phyloP scores from a whole-genome alignment of 2,329 filamentous ascomycete species.

The Colletotrichum tofieldiae region DNA sequence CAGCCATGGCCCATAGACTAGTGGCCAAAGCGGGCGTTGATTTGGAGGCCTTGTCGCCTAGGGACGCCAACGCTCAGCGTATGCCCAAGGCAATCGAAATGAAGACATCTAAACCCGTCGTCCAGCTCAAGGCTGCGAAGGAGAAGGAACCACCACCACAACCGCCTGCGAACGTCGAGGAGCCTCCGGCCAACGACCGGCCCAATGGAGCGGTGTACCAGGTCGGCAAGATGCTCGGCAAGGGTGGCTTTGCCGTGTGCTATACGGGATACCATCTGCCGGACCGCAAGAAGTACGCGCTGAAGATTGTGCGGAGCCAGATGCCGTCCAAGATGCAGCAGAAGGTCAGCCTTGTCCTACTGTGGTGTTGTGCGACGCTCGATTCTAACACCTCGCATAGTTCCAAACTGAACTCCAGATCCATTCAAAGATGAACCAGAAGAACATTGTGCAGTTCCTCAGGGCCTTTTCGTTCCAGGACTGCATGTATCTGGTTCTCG shows the following conservation, averaged over 20 bases:
- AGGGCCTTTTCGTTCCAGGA: conserved; percentile 92
- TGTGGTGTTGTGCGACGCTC: background rate
- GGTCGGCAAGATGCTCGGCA: conserved; percentile 81
- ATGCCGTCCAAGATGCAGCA: conserved; percentile 89
- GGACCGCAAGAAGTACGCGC: conserved; percentile 77
- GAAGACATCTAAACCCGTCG: conserved; percentile 61
- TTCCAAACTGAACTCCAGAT: conserved; percentile 93
- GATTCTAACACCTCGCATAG: conserved; percentile 53
- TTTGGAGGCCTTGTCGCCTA: conserved; percentile 75
- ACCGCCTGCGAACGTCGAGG: conserved; percentile 72
- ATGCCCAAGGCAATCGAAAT: conserved; percentile 63
- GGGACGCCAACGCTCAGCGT: conserved; percentile 75
- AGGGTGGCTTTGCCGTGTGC: conserved; percentile 88
- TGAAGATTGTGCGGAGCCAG: conserved; percentile 88
- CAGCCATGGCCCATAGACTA: conserved; percentile 64
- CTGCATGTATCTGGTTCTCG: conserved; percentile 93
- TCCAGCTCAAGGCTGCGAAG: conserved; percentile 69
- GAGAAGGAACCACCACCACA: conserved; percentile 79
- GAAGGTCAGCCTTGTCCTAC: conserved; percentile 71
- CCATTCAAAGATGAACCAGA: conserved; percentile 97
- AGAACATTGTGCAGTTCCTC: conserved; percentile 96
- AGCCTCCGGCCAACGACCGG: conserved; percentile 78
- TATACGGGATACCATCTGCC: conserved; percentile 79
- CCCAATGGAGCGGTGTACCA: conserved; percentile 81
- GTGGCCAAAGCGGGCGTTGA: conserved; percentile 67